Percentiles rank a stretch among this genome's conserved stretches.
Conservation (phyloP, 148 eudicot species). For the Fagopyrum homotropicum region DNA sequence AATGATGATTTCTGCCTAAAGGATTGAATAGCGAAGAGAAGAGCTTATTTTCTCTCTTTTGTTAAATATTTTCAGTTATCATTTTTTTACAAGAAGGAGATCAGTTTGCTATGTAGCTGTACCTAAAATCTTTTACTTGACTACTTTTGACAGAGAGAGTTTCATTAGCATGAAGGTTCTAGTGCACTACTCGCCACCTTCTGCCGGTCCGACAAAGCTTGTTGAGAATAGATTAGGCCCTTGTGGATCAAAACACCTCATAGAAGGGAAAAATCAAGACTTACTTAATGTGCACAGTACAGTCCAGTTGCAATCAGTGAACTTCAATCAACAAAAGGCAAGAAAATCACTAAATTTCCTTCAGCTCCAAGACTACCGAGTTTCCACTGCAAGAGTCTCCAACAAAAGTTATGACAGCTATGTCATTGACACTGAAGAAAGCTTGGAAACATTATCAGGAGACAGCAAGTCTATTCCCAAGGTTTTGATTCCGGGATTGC, state of each 20-base stretch:
- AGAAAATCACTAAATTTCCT: neutral
- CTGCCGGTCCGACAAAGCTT: neutral
- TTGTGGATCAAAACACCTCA: neutral
- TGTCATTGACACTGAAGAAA: conserved; percentile 38
- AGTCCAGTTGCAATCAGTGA: neutral
- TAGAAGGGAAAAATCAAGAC: neutral
- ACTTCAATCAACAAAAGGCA: neutral
- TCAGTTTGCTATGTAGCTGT: neutral
- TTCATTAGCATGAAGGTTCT: conserved; percentile 5
- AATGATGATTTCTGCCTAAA: neutral
- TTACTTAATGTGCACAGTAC: neutral
- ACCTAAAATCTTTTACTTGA: neutral
- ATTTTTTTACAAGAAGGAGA: neutral
- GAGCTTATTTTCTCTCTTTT: neutral
- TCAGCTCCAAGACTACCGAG: neutral
- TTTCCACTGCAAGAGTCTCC: conserved; percentile 26
- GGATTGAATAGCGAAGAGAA: neutral
- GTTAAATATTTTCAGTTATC: neutral
- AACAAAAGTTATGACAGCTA: conserved; percentile 35
- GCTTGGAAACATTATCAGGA: conserved; percentile 23
- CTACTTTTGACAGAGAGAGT: neutral
- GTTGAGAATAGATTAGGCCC: neutral
- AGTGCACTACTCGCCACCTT: neutral
- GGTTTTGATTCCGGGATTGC: conserved; percentile 70
- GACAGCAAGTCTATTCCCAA: conserved; percentile 34